Base-by-base conservation (phyloP, 208 protist genomes). In the Herpetomonas muscarum region DNA sequence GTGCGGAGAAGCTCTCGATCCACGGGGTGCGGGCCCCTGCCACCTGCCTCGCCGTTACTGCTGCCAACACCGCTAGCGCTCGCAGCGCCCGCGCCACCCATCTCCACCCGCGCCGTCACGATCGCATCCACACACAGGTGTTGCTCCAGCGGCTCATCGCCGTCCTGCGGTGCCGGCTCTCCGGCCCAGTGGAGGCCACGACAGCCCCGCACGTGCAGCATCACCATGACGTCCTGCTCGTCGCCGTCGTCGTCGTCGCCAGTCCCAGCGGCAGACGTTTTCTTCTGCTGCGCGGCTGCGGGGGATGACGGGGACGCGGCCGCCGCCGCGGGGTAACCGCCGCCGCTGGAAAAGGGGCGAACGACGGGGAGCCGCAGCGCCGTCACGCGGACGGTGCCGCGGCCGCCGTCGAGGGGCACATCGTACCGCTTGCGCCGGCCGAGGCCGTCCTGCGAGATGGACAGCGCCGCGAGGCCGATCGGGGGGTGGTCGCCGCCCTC, bases 391-490 rank as follows among this genome's bases (percentile, higher is more conserved):
- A 47, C 52, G 30, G 52, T 39, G 28, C 52, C 32, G 30, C 17
- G 10, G 15, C 61, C 44, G 45, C 57, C 53, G 15, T 52, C 52
- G 31, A 90, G 53, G 0, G 65, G 57, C 30, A 94, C 60, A 37
- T 80, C 66, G 59, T 77, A 81, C 41, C 60, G 77, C 36, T 55
- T 68, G 32, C 62, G 76, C 12, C 44, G 61, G 0, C 58, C 68
- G 12, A 84, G 41, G 1, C 88, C 84, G 29, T 86, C 74, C 25
- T 57, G 60, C 0, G 66, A 70, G 29, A 94, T 47, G 15, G 47
- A 34, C 39, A 92, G 49, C 9, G 61, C 70, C 46, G 78, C 77
- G 15, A 55, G 53, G 49, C 80, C 88, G 44, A 94, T 55, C 15
- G 66, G 10, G 21, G 42, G 62, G 7, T 66, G n/a, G n/a, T n/a